Conservation (phyloP, 1,139 yeast species). For the Saccharomycopsis crataegensis region DNA sequence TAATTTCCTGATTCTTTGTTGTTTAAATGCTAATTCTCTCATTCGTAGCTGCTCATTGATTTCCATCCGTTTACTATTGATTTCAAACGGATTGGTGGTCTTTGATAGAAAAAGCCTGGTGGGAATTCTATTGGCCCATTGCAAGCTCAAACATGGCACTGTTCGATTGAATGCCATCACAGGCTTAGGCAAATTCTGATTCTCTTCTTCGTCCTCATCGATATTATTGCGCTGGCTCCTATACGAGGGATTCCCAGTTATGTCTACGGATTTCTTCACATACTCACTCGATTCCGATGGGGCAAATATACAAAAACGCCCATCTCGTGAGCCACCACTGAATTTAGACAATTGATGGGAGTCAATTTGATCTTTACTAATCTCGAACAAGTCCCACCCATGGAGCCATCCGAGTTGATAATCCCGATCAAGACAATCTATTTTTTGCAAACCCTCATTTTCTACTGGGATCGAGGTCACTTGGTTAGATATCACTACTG, state of each 20-base stretch:
- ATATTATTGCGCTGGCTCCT: too few species aligned
- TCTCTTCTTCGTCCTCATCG: too few species aligned
- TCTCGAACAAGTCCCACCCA: slow-evolving; percentile 1
- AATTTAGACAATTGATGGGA: too few species aligned
- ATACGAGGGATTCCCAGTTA: too few species aligned
- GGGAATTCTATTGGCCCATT: slow-evolving; percentile 7
- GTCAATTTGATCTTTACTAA: background rate
- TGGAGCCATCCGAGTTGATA: slow-evolving; percentile 57
- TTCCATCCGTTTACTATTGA: background rate
- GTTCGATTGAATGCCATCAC: background rate
- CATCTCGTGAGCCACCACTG: too few species aligned
- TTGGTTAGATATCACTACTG: slow-evolving; percentile 74
- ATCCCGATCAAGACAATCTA: slow-evolving; percentile 44
- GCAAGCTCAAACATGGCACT: slow-evolving; percentile 3
- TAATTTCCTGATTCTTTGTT: too few species aligned
- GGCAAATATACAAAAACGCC: too few species aligned
- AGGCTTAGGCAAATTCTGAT: background rate
- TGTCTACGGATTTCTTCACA: too few species aligned
- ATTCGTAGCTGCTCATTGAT: too few species aligned
- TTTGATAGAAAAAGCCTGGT: background rate
- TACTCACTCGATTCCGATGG: too few species aligned
- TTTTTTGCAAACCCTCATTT: slow-evolving; percentile 23
- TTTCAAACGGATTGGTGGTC: slow-evolving; percentile 1
- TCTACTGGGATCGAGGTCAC: slow-evolving; percentile 55
- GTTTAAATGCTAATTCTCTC: too few species aligned